These are phyloP conservation scores for Quercus gilva DNA, from an alignment of 306 rosid genomes.

Conservation along the genomic window DNA sequence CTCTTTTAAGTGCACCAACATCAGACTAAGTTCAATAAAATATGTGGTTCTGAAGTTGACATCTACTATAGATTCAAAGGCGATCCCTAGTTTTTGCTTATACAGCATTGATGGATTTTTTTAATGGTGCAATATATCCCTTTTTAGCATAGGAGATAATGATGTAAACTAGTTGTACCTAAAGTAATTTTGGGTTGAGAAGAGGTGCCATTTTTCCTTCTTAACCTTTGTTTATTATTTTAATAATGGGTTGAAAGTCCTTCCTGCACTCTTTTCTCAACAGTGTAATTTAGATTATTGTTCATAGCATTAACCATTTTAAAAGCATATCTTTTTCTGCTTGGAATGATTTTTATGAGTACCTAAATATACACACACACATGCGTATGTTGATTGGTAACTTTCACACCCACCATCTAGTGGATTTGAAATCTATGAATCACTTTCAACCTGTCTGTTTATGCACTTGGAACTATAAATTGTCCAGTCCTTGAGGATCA, in stretches of 20 bases:
- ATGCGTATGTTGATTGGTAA: not conserved
- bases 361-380: not conserved
- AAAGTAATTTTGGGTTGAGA: conserved; percentile 34
- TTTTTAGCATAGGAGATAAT: not conserved
- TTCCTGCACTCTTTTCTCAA: not conserved
- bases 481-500: not conserved
- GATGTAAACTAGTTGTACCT: conserved; percentile 12
- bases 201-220: conserved; percentile 57
- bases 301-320: not conserved
- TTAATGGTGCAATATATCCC: conserved; percentile 6
- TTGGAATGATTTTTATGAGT: not conserved
- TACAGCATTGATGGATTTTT: conserved; percentile 18
- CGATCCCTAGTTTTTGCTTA: conserved; percentile 2
- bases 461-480: not conserved
- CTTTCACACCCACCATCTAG: not conserved
- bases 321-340: not conserved
- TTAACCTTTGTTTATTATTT: conserved; percentile 20
- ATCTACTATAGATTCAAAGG: conserved; percentile 13
- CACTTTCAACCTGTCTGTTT: not conserved
- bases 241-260: not conserved
- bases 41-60: conserved; percentile 7
- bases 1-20: conserved; percentile 39
- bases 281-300: not conserved
- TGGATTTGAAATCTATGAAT: not conserved
- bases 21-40: conserved; percentile 31